Conservation (phyloP, 129 eudicot species). For the Helichrysum umbraculigerum region DNA sequence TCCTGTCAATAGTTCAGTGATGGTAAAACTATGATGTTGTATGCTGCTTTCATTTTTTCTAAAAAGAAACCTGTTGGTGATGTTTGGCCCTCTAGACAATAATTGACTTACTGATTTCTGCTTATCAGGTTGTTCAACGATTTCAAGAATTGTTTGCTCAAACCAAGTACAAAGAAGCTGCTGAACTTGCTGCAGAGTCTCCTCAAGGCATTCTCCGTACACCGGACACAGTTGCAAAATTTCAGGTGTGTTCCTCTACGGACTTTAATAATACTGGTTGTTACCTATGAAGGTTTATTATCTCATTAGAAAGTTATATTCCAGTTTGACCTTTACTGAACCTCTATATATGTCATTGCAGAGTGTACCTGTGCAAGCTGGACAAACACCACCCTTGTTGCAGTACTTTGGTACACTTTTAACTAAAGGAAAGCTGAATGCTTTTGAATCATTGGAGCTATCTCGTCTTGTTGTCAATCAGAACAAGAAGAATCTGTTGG, state of each 20-base stretch:
- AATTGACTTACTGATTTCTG: constrained; percentile 15
- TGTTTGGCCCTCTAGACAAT: neutral
- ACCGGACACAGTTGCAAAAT: constrained; percentile 96
- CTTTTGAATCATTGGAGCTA: constrained; percentile 91
- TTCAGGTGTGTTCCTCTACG: constrained; percentile 55
- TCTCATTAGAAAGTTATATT: neutral
- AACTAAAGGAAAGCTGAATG: constrained; percentile 90
- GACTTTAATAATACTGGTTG: constrained; percentile 1
- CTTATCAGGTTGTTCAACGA: constrained; percentile 85
- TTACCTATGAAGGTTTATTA: constrained; percentile 2
- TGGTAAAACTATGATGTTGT: neutral
- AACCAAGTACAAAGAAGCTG: constrained; percentile 99
- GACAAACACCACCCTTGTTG: constrained; percentile 93
- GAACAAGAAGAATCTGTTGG: constrained; percentile 88
- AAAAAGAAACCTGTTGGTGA: no score
- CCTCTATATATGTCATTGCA: constrained; percentile 34
- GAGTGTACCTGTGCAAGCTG: constrained; percentile 99
- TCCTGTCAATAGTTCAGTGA: constrained; percentile 4
- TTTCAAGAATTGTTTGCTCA: constrained; percentile 98
- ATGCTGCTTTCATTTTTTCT: neutral
- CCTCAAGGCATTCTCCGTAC: constrained; percentile 98
- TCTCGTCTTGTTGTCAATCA: constrained; percentile 98
- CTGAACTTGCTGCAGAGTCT: constrained; percentile 99
- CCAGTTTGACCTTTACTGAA: neutral
- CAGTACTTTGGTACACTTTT: constrained; percentile 96